phyloP scores from a whole-genome alignment of 768 basidiomycete species.

The Boletus subcaerulescens region DNA sequence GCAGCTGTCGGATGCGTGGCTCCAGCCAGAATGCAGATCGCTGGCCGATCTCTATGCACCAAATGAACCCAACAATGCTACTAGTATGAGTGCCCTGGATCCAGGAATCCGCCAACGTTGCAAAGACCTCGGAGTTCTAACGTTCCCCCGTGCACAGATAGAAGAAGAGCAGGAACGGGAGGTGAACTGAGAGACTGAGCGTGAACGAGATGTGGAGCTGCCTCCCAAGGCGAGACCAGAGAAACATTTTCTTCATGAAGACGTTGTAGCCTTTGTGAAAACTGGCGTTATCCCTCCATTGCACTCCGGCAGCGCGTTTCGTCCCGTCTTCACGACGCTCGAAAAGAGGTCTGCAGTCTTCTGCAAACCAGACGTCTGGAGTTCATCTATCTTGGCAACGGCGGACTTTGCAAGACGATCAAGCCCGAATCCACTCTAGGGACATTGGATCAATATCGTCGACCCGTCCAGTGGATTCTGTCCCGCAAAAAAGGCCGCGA shows the following conservation, averaged over 20 bases:
- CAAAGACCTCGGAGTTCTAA: conserved; percentile 8
- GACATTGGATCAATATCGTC: neutral
- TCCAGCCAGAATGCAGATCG: conserved; percentile 35
- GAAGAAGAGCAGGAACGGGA: conserved; percentile 37
- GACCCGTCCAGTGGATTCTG: conserved; percentile 24
- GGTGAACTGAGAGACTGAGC: too few relatives aligned
- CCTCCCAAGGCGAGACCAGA: conserved; percentile 26
- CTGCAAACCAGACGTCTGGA: neutral
- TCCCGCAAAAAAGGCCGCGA: neutral
- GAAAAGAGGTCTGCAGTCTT: neutral
- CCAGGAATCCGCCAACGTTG: neutral
- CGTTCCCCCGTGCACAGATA: conserved; percentile 18
- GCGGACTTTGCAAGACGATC: neutral
- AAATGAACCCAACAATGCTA: neutral
- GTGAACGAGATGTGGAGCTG: conserved; percentile 30
- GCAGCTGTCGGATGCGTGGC: conserved; percentile 28
- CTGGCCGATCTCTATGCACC: conserved; percentile 34
- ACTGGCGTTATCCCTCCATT: conserved; percentile 22
- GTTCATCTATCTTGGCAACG: conserved; percentile 3
- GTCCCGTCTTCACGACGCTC: conserved; percentile 11
- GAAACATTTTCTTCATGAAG: conserved; percentile 15
- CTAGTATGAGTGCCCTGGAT: neutral
- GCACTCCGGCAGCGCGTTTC: conserved; percentile 20
- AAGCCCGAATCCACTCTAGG: neutral
- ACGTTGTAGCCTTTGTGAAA: conserved; percentile 31